A percentile compares a stretch with the other conserved stretches of the same genome.
Evolutionary conservation across 1,284 basidiomycete genomes (phyloP).

Genomic region (Sporisorium iseilematis-ciliati): DNA sequence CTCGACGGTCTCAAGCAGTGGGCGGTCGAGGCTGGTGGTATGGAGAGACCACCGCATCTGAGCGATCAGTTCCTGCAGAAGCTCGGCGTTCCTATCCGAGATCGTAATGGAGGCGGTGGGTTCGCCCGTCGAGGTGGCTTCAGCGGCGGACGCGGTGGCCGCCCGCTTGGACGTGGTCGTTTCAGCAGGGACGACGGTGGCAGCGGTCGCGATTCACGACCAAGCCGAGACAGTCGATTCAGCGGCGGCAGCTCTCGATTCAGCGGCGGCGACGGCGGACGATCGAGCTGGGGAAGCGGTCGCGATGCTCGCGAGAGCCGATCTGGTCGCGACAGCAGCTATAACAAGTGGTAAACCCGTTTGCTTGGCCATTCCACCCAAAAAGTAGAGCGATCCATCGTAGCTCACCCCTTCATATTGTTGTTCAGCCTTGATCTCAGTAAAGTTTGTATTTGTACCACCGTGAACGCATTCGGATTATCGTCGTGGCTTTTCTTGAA

Average conservation of each 20-base stretch:
- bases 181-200: slow-evolving; percentile 37
- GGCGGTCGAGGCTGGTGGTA: slow-evolving; percentile 34
- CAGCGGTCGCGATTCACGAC: slow-evolving; percentile 17
- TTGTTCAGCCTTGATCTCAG: not conserved
- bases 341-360: slow-evolving; percentile 30
- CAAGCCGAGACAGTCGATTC: slow-evolving; percentile 24
- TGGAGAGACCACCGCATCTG: slow-evolving; percentile 44
- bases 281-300: slow-evolving; percentile 29
- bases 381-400: not conserved
- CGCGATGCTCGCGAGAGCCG: slow-evolving; percentile 46
- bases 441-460: slow-evolving; percentile 11
- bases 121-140: slow-evolving; percentile 6
- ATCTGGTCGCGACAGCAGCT: slow-evolving; percentile 28
- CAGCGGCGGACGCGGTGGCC: slow-evolving; percentile 18
- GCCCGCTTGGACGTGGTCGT: slow-evolving; percentile 42
- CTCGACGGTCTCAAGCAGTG: slow-evolving; percentile 55
- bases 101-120: slow-evolving; percentile 11
- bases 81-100: slow-evolving; percentile 35
- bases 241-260: slow-evolving; percentile 25
- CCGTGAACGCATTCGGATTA: not conserved
- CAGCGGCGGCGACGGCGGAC: slow-evolving; percentile 20
- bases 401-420: not conserved
- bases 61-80: slow-evolving; percentile 43
- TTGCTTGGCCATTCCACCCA: not conserved
- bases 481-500: not conserved